Evolutionary conservation across 2,329 filamentous ascomycete species (phyloP).

Genomic region (Nemania sp.): DNA sequence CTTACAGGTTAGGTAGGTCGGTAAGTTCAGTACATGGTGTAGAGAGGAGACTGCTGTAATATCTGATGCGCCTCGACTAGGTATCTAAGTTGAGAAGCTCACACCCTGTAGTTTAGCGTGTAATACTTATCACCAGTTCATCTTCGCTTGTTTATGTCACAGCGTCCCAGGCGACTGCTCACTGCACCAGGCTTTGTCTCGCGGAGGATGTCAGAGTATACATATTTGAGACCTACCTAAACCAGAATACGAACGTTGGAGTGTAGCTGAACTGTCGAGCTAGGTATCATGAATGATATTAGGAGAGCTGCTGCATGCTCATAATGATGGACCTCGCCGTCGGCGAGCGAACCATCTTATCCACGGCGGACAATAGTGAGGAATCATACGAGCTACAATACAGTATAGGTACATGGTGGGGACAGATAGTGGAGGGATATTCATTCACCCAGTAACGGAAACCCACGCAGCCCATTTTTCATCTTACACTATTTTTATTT

Average conservation of each 20-base stretch:
- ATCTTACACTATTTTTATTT: too few relatives aligned
- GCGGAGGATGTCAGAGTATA: background rate
- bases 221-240: background rate
- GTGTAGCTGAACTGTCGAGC: constrained; percentile 21
- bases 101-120: too few relatives aligned
- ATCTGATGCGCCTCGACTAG: too few relatives aligned
- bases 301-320: constrained; percentile 16
- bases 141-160: background rate
- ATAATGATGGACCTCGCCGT: background rate
- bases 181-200: background rate
- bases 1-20: too few relatives aligned
- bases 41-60: too few relatives aligned
- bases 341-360: constrained; percentile 9
- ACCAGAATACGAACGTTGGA: background rate
- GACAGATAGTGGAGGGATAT: too few relatives aligned
- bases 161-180: background rate
- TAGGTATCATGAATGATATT: too few relatives aligned
- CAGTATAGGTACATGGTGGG: too few relatives aligned
- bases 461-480: too few relatives aligned
- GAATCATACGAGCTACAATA: background rate
- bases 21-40: too few relatives aligned
- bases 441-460: too few relatives aligned
- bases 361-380: background rate
- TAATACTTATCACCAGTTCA: background rate
- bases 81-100: too few relatives aligned